Evolutionary conservation across 1,284 basidiomycete genomes (phyloP).

Genomic region (Meira miltonrushii): DNA sequence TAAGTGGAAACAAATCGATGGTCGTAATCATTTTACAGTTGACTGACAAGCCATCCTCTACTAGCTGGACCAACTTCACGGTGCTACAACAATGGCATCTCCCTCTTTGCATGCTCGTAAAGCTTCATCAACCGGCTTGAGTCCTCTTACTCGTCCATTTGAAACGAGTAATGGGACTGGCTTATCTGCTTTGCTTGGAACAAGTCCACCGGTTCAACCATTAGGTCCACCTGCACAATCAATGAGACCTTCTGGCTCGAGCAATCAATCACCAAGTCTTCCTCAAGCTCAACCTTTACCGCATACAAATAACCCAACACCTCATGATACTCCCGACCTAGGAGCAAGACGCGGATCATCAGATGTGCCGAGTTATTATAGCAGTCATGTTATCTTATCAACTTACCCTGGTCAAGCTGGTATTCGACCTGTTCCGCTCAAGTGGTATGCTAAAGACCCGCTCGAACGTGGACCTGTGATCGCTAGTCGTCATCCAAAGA

Average conservation of each 20-base stretch:
- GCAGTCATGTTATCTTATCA: constrained; percentile 31
- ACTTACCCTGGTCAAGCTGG: constrained; percentile 43
- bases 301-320: constrained; percentile 29
- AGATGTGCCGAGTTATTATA: constrained; percentile 5
- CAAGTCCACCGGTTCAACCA: constrained; percentile 34
- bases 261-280: background rate
- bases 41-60: background rate
- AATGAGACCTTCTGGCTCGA: constrained; percentile 7
- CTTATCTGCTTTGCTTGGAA: constrained; percentile 18
- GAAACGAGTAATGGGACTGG: constrained; percentile 23
- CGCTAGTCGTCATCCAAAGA: constrained; percentile 72
- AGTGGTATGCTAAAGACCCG: constrained; percentile 73
- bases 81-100: constrained; percentile 26
- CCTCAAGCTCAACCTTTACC: constrained; percentile 12
- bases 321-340: constrained; percentile 34
- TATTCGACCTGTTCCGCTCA: constrained; percentile 71
- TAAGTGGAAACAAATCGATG: constrained; percentile 12
- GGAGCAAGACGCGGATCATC: constrained; percentile 19
- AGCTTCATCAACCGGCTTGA: constrained; percentile 28
- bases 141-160: constrained; percentile 21
- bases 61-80: constrained; percentile 31
- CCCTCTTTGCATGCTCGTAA: constrained; percentile 27
- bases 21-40: background rate
- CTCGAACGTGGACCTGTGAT: constrained; percentile 75
- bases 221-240: constrained; percentile 30